Evolutionary conservation across 2,329 filamentous ascomycete genomes (phyloP).

Genomic region (Pyrenophora graminea): DNA sequence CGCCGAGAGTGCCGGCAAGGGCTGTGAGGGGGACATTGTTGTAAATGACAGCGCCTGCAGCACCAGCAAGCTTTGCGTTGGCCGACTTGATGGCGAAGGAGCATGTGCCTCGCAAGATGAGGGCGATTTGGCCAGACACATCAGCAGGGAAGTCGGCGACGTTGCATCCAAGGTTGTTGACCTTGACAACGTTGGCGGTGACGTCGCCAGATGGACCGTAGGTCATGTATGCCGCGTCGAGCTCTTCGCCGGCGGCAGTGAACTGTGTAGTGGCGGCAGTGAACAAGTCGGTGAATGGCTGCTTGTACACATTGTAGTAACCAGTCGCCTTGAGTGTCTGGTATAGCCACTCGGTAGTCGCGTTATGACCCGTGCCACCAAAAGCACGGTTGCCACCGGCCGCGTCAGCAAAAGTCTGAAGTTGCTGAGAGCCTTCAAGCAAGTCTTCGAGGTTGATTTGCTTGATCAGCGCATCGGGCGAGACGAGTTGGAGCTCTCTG

Average conservation of each 20-base stretch:
- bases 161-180: slow-evolving; percentile 66
- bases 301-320: slow-evolving; percentile 43
- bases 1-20: slow-evolving; percentile 69
- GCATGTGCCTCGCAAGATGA: slow-evolving; percentile 70
- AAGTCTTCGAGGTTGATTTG: slow-evolving; percentile 38
- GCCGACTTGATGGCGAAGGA: slow-evolving; percentile 70
- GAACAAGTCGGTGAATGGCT: slow-evolving; percentile 43
- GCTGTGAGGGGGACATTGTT: slow-evolving; percentile 65
- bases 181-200: slow-evolving; percentile 63
- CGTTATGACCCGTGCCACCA: slow-evolving; percentile 42
- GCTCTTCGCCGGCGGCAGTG: slow-evolving; percentile 29
- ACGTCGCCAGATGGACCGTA: slow-evolving; percentile 69
- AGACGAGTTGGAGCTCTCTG: slow-evolving; percentile 17
- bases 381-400: slow-evolving; percentile 45
- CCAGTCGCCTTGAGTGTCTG: slow-evolving; percentile 35
- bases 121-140: slow-evolving; percentile 65
- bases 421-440: slow-evolving; percentile 39
- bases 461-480: slow-evolving; percentile 30
- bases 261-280: slow-evolving; percentile 36
- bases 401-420: slow-evolving; percentile 39
- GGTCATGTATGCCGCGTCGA: slow-evolving; percentile 37
- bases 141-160: slow-evolving; percentile 62
- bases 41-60: slow-evolving; percentile 70
- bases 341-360: slow-evolving; percentile 40
- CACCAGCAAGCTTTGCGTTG: slow-evolving; percentile 68